Conservation (phyloP, 169 alveolate genomes). For the Plasmodium ovale region DNA sequence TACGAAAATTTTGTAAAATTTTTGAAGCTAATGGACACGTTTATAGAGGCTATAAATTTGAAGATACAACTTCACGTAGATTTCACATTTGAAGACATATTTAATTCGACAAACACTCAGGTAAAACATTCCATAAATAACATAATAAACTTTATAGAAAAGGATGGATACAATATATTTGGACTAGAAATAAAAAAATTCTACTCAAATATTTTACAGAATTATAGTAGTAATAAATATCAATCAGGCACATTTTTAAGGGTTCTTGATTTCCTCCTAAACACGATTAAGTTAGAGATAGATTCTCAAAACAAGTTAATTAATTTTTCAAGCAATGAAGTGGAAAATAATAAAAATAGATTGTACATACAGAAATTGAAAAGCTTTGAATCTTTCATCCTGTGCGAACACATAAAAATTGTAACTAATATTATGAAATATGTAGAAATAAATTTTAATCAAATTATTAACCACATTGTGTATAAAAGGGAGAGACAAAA, state of each 20-base stretch:
- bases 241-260: conserved; percentile 3
- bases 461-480: conserved; percentile 31
- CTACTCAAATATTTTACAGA: conserved; percentile 4
- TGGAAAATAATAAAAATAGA: neutral
- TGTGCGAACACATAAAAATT: conserved; percentile 50
- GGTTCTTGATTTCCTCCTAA: conserved; percentile 30
- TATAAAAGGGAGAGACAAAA: conserved; percentile 21
- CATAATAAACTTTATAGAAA: conserved; percentile 28
- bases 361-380: conserved; percentile 23
- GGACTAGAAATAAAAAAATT: conserved; percentile 8
- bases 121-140: conserved; percentile 32
- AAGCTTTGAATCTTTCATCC: conserved; percentile 17
- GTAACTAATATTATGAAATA: conserved; percentile 41
- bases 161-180: conserved; percentile 21
- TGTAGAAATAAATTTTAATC: conserved; percentile 36
- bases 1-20: conserved; percentile 39
- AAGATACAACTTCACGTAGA: conserved; percentile 41
- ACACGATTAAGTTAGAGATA: conserved; percentile 14
- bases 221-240: conserved; percentile 1
- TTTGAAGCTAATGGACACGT: conserved; percentile 56
- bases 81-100: conserved; percentile 29
- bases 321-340: neutral
- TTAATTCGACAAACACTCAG: conserved; percentile 31
- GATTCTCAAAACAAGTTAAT: neutral
- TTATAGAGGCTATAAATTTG: conserved; percentile 15